Percentiles rank a stretch among this genome's conserved stretches.
These are phyloP conservation scores for Podochytrium sp. DNA, from an alignment of 192 early-diverging fungal species.

Conservation along the genomic window DNA sequence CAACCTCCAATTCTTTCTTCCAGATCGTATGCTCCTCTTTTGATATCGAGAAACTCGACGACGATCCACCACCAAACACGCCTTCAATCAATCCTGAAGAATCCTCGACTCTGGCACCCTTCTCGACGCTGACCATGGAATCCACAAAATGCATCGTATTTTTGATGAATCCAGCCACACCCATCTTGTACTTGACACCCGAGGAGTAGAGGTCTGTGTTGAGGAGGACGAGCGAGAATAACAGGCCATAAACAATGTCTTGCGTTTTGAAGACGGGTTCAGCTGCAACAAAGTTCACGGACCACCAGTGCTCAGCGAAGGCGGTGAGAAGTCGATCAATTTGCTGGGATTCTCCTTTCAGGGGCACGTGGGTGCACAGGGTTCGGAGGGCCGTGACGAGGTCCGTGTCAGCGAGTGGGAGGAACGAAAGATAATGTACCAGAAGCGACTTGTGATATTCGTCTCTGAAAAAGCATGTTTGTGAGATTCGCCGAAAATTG, in stretches of 20 bases:
- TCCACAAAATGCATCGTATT: conserved; percentile 40
- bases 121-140: conserved; percentile 24
- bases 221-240: conserved; percentile 83
- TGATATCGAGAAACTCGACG: too few relatives aligned
- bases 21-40: background rate
- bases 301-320: conserved; percentile 82
- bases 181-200: conserved; percentile 66
- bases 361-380: conserved; percentile 75
- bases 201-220: conserved; percentile 95
- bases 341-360: conserved; percentile 92
- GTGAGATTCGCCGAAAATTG: too few relatives aligned
- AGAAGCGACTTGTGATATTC: conserved; percentile 57
- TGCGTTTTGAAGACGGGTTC: conserved; percentile 41
- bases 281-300: conserved; percentile 32
- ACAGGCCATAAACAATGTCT: conserved; percentile 86
- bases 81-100: too few relatives aligned
- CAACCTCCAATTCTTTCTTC: background rate
- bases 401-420: conserved; percentile 76
- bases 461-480: conserved; percentile 30
- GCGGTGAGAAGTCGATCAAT: conserved; percentile 87
- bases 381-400: conserved; percentile 80
- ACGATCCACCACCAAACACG: too few relatives aligned
- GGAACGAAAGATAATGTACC: conserved; percentile 70
- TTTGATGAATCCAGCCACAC: conserved; percentile 52
- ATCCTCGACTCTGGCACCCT: background rate